Evolutionary conservation across 345 rosid genomes (phyloP).

Genomic region (Camelina neglecta): DNA sequence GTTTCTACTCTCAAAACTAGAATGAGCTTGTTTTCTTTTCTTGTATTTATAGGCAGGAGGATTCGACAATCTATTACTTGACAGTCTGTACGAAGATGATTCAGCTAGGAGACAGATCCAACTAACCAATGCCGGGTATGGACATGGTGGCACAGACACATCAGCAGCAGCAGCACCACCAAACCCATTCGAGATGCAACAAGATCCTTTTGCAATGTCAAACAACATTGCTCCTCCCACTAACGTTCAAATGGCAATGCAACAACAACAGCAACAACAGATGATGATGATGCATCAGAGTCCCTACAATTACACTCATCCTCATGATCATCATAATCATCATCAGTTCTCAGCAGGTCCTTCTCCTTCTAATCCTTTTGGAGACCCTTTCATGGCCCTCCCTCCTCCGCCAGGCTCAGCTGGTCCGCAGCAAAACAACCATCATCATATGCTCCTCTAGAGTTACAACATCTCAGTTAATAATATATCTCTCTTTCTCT

Average conservation of each 20-base stretch:
- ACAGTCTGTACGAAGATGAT: slow-evolving; percentile 95
- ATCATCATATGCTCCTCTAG: slow-evolving; percentile 60
- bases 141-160: slow-evolving; percentile 48
- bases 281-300: slow-evolving; percentile 45
- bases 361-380: slow-evolving; percentile 73
- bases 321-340: slow-evolving; percentile 31
- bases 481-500: slow-evolving; percentile 7
- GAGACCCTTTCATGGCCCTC: slow-evolving; percentile 55
- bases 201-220: slow-evolving; percentile 80
- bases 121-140: slow-evolving; percentile 80
- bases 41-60: slow-evolving; percentile 76
- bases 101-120: slow-evolving; percentile 78
- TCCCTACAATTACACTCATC: slow-evolving; percentile 42
- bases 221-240: slow-evolving; percentile 73
- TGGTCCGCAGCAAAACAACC: slow-evolving; percentile 48
- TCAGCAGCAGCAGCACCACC: slow-evolving; percentile 42
- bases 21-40: slow-evolving; percentile 6
- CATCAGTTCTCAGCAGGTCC: slow-evolving; percentile 46
- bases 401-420: slow-evolving; percentile 47
- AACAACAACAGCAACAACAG: slow-evolving; percentile 57
- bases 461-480: slow-evolving; percentile 29
- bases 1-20: background rate
- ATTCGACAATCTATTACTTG: slow-evolving; percentile 81
- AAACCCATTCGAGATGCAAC: slow-evolving; percentile 69
- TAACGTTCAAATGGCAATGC: slow-evolving; percentile 84